These are phyloP conservation scores for Phialophora chinensis DNA, from an alignment of 2,329 filamentous ascomycete genomes.

Conservation along the genomic window DNA sequence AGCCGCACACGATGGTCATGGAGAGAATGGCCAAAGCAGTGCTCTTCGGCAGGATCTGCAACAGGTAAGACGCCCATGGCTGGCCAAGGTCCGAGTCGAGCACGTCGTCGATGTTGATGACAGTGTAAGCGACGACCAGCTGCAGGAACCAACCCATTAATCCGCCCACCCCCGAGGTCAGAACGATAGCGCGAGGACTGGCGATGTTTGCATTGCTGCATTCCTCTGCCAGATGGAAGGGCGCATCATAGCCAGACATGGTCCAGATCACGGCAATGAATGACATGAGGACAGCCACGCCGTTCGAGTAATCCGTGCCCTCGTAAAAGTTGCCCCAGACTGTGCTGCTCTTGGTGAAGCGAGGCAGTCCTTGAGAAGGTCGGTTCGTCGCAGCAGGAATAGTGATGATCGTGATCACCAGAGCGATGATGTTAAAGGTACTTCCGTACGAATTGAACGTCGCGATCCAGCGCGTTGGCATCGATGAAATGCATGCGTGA, in stretches of 20 bases:
- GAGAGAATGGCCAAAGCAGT: slow-evolving; percentile 67
- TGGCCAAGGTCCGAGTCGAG: slow-evolving; percentile 69
- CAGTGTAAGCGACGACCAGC: slow-evolving; percentile 74
- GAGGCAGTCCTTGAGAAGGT: slow-evolving; percentile 59
- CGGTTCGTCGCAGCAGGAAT: slow-evolving; percentile 67
- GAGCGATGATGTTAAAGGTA: slow-evolving; percentile 71
- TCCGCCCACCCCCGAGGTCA: slow-evolving; percentile 71
- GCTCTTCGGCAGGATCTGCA: slow-evolving; percentile 67
- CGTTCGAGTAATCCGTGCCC: slow-evolving; percentile 70
- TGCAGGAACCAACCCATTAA: slow-evolving; percentile 75
- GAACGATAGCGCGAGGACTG: slow-evolving; percentile 72
- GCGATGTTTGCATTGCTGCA: slow-evolving; percentile 75
- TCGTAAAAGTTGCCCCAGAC: slow-evolving; percentile 72
- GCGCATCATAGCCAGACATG: slow-evolving; percentile 69
- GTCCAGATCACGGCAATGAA: slow-evolving; percentile 75
- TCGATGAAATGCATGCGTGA: slow-evolving; percentile 70
- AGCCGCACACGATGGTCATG: slow-evolving; percentile 71
- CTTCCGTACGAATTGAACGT: slow-evolving; percentile 73
- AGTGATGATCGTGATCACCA: slow-evolving; percentile 70
- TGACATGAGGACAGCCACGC: slow-evolving; percentile 71
- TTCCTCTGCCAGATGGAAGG: slow-evolving; percentile 76
- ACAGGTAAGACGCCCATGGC: slow-evolving; percentile 72
- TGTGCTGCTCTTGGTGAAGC: slow-evolving; percentile 62
- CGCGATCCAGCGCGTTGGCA: slow-evolving; percentile 74
- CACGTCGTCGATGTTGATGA: slow-evolving; percentile 65